Percentiles rank a stretch among this genome's conserved stretches.
Conservation (phyloP, 129 eudicot species). For the Sambucus nigra region DNA sequence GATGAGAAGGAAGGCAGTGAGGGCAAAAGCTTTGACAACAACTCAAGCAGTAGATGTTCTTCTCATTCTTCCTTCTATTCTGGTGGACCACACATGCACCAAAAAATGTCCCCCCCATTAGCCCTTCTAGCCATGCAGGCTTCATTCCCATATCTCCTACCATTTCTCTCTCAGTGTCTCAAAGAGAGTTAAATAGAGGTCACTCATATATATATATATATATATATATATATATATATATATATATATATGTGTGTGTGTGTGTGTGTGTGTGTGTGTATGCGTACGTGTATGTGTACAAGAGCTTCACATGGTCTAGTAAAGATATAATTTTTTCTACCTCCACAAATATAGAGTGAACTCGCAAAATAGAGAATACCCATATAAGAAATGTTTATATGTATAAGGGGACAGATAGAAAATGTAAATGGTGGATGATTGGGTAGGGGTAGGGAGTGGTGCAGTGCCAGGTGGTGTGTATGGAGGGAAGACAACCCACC, state of each 20-base stretch:
- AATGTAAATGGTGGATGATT: not conserved
- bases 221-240: slow-evolving; percentile 1
- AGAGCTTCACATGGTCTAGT: not conserved
- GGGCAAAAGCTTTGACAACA: slow-evolving; percentile 84
- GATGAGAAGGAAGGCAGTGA: slow-evolving; percentile 86
- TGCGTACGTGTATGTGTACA: too few relatives aligned
- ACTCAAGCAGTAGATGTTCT: slow-evolving; percentile 70
- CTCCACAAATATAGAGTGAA: too few relatives aligned
- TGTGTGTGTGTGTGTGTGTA: too few relatives aligned
- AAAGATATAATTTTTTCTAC: too few relatives aligned
- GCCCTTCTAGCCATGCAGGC: slow-evolving; percentile 85
- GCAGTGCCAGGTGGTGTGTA: slow-evolving; percentile 10
- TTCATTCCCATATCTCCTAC: slow-evolving; percentile 10
- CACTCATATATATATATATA: not conserved
- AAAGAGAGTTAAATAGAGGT: too few relatives aligned
- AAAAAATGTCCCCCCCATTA: slow-evolving; percentile 68
- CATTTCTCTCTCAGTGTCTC: slow-evolving; percentile 3
- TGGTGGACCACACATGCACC: slow-evolving; percentile 57
- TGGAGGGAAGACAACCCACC: slow-evolving; percentile 17
- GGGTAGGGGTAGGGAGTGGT: not conserved
- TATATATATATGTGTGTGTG: not conserved
- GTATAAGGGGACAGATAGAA: not conserved
- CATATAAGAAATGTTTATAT: not conserved
- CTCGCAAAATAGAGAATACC: too few relatives aligned
- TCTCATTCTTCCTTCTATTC: slow-evolving; percentile 62